Conservation (phyloP, 2,329 filamentous ascomycete genomes). For the Cryoendolithus antarcticus region DNA sequence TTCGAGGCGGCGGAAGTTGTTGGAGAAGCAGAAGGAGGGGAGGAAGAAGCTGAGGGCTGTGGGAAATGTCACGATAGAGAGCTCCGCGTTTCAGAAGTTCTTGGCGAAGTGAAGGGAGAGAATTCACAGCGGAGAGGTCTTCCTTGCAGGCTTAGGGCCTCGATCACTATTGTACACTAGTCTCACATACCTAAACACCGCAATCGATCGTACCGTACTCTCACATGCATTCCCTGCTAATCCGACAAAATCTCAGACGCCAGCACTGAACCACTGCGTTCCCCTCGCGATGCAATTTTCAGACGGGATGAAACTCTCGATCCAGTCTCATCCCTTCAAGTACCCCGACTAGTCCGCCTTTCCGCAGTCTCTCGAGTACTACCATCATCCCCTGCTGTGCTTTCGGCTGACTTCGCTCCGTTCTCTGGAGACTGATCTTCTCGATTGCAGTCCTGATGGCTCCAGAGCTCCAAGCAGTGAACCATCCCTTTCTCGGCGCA, state of each 20-base stretch:
- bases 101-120: constrained; percentile 52
- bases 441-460: constrained; percentile 72
- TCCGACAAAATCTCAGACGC: too few relatives aligned
- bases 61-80: constrained; percentile 88
- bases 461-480: constrained; percentile 52
- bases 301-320: constrained; percentile 17
- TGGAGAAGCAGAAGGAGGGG: constrained; percentile 96
- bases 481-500: constrained; percentile 41
- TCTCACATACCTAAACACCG: too few relatives aligned
- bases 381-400: constrained; percentile 74
- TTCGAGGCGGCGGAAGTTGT: constrained; percentile 65
- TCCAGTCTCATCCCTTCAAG: constrained; percentile 58
- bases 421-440: constrained; percentile 63
- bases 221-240: too few relatives aligned
- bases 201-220: too few relatives aligned
- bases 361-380: constrained; percentile 58
- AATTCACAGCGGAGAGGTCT: too few relatives aligned
- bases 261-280: too few relatives aligned
- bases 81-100: constrained; percentile 90
- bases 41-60: constrained; percentile 74
- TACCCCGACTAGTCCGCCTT: constrained; percentile 56
- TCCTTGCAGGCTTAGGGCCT: too few relatives aligned
- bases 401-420: constrained; percentile 65
- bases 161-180: too few relatives aligned
- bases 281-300: too few relatives aligned